These are phyloP conservation scores for Groenewaldozyma auringiensis DNA, from an alignment of 1,139 yeast genomes.

Conservation along the genomic window DNA sequence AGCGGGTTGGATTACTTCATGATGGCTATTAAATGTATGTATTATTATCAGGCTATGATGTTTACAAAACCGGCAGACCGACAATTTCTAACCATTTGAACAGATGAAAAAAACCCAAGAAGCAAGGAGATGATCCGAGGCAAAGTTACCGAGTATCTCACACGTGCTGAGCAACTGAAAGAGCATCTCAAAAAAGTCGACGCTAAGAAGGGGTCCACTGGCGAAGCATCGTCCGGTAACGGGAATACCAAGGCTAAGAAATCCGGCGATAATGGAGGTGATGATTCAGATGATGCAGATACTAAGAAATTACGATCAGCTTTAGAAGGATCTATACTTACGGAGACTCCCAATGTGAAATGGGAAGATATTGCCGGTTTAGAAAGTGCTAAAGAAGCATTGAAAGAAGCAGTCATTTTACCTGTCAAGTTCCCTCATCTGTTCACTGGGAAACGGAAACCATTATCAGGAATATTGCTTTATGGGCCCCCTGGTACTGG, in stretches of 20 bases:
- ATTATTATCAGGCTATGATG: no score
- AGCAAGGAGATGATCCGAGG: slow-evolving; percentile 84
- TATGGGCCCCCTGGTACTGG: slow-evolving; percentile 99
- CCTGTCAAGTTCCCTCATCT: slow-evolving; percentile 94
- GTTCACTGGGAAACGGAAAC: slow-evolving; percentile 89
- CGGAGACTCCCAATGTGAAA: slow-evolving; percentile 85
- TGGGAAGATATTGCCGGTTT: slow-evolving; percentile 98
- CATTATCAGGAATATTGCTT: slow-evolving; percentile 81
- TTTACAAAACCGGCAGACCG: not conserved
- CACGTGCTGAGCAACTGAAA: slow-evolving; percentile 90
- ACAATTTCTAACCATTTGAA: slow-evolving; percentile 1
- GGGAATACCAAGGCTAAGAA: slow-evolving; percentile 48
- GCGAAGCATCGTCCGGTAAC: slow-evolving; percentile 45
- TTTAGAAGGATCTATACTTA: slow-evolving; percentile 80
- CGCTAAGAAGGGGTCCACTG: slow-evolving; percentile 34
- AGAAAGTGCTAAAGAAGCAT: slow-evolving; percentile 90
- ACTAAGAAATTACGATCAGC: slow-evolving; percentile 88
- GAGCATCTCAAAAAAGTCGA: slow-evolving; percentile 72
- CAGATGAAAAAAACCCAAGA: slow-evolving; percentile 78
- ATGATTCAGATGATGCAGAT: slow-evolving; percentile 72
- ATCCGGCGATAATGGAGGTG: slow-evolving; percentile 30
- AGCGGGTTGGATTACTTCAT: slow-evolving; percentile 91
- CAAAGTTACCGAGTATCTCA: slow-evolving; percentile 83
- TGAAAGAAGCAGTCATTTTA: slow-evolving; percentile 93
- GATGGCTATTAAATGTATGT: slow-evolving; percentile 75